These are phyloP conservation scores for Peronosclerospora sorghi DNA, from an alignment of 352 stramenopile genomes.

Conservation along the genomic window DNA sequence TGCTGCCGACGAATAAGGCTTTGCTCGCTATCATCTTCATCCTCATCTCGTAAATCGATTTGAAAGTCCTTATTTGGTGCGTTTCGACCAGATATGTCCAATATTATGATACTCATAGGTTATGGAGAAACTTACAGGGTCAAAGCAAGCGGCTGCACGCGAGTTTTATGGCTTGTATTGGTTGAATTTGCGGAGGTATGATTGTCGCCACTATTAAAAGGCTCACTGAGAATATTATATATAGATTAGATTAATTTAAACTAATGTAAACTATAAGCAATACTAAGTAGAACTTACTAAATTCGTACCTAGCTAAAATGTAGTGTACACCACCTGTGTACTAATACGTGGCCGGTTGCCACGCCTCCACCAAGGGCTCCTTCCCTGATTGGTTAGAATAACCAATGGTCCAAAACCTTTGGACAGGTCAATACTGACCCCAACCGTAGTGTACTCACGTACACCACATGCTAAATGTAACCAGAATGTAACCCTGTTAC, in stretches of 20 bases:
- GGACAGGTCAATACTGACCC: no score
- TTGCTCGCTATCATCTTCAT: constrained; percentile 68
- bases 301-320: no score
- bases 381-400: no score
- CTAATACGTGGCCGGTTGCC: no score
- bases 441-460: no score
- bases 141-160: constrained; percentile 75
- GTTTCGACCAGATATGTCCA: constrained; percentile 89
- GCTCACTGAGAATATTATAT: constrained; percentile 87
- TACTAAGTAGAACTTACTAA: no score
- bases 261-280: no score
- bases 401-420: no score
- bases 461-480: no score
- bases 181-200: constrained; percentile 83
- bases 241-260: constrained; percentile 71
- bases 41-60: constrained; percentile 53
- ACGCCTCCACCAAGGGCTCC: no score
- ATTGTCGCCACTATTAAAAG: constrained; percentile 90
- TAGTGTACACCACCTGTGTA: no score
- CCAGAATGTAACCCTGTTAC: no score
- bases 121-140: constrained; percentile 86
- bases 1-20: constrained; percentile 60
- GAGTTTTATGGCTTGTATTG: constrained; percentile 75
- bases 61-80: constrained; percentile 71
- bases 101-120: constrained; percentile 90